Evolutionary conservation across 192 early-diverging fungal species (phyloP).

Genomic region (Mortierella alpina): DNA sequence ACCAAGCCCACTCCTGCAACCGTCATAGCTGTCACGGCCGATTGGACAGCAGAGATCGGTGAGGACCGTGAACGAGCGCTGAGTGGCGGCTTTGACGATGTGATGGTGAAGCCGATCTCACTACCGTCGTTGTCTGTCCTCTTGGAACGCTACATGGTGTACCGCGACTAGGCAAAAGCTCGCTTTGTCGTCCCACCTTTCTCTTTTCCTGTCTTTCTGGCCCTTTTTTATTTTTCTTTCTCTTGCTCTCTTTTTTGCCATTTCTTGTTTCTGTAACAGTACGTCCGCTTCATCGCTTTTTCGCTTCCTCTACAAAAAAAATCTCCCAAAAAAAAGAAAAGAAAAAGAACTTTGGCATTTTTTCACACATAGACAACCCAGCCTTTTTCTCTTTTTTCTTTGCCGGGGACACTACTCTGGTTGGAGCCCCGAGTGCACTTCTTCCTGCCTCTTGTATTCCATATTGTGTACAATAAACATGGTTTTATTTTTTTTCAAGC

Average conservation of each 20-base stretch:
- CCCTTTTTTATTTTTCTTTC: constrained; percentile 2
- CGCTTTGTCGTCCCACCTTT: not conserved
- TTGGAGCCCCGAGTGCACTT: too few species aligned
- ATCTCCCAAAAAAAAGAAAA: too few species aligned
- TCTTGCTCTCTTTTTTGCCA: not conserved
- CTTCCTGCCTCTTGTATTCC: too few species aligned
- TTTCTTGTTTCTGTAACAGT: not conserved
- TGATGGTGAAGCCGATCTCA: constrained; percentile 52
- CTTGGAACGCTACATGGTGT: constrained; percentile 30
- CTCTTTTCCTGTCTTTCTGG: constrained; percentile 1
- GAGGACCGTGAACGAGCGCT: constrained; percentile 43
- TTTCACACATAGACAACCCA: too few species aligned
- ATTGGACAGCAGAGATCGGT: constrained; percentile 38
- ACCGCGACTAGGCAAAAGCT: constrained; percentile 3
- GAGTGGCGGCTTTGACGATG: constrained; percentile 45
- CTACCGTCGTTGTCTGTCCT: constrained; percentile 41
- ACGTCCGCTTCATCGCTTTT: not conserved
- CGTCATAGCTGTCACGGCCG: constrained; percentile 41
- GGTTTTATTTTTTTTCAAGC: too few species aligned
- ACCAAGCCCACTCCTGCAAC: constrained; percentile 13
- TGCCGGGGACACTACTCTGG: too few species aligned
- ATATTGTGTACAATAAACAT: too few species aligned
- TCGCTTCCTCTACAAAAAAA: not conserved
- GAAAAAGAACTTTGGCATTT: too few species aligned
- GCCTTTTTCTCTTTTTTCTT: too few species aligned